Base-by-base conservation (phyloP, 2,329 filamentous ascomycete genomes). In the Ceratocystis harringtonii region DNA sequence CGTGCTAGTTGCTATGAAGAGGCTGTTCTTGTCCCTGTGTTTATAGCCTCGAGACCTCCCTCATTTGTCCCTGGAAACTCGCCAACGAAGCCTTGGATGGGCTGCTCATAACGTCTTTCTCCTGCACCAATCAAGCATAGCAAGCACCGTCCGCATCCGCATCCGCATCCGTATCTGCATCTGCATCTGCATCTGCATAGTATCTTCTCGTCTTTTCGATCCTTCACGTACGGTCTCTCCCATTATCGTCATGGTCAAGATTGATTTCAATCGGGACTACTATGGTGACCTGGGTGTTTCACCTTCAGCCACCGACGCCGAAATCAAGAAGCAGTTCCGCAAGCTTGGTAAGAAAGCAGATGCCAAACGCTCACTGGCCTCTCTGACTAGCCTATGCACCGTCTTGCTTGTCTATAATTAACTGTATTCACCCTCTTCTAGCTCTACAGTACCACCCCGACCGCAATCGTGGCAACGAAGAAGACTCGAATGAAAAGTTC, bases 361-460 rank as follows among this genome's bases (percentile, higher is more conserved):
- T 48, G 1, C 75, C 69, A 77, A 69, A 5, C 36, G 25, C 10
- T 28, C 36, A 22, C n/a, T 8, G n/a, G 45, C 19, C 17, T 48
- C 45, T 19, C 6, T n/a, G 17, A 15, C 19, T 2, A 15, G 17
- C 48, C 48, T 5, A 5, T 10, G 25, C 1, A 28, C 48, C 48
- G 10, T 8, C 48, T 25, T 28, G 19, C 48, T 5, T 25, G 5
- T 25, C 22, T 22, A 12, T 19, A 22, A 12, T 52, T 58, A 32
- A 55, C 65, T 6, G 17, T 30, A 3, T n/a, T 25, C n/a, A 5
- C 17, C 5, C 48, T n/a, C 19, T 32, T 41, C 15, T 50, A 90
- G 90, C 90, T 61, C 79, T 95, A 60, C 88, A 89, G 74, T 95
- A 88, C 71, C 91, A 96, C 72, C 91, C 91, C 6, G 91, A 96